Evolutionary conservation across 441 rosid species (phyloP), one percentile per base, ranked within the genome.

Genomic region (Bruguiera hainesii): DNA sequence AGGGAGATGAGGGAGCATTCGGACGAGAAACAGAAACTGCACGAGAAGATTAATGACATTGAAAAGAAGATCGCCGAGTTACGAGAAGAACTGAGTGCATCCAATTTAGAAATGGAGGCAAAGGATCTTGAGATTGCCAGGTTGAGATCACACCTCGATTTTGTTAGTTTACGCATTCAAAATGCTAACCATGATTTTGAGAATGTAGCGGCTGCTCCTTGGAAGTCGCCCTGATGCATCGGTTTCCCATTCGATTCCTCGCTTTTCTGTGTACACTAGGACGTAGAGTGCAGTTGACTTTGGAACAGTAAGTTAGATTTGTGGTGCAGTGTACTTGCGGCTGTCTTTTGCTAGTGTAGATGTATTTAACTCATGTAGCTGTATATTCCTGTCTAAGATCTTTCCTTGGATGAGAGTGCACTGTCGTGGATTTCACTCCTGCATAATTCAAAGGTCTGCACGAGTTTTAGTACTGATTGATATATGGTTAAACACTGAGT

Each of bases 171-270:
- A n/a, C 56, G 19, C 57, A 61, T 66, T 33, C 0, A 18, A 18
- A 61, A 31, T 5, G 58, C 30, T 6, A 1, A 31, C 37, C 56
- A 23, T 31, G 62, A 61, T 30, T 66, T 72, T 33, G 51, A 48
- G 46, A 67, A 23, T 25, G n/a, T 31, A 31, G 64, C 71, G 19
- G 25, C 39, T 46, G 15, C 71, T 30, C 33, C 76, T 61, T 61
- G 71, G 67, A 58, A 68, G 3, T 53, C 9, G 28, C 26, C 60
- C 8, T 30, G 60, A 58, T 58, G 10, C 42, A 30, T 30, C 13
- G 28, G 57, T 25, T 6, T 21, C 57, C 1, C 28, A 2, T 53
- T 53, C 15, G 13, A 42, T 13, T 42, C 48, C 48, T 42, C 3
- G 48, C 48, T 3, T 42, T 42, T 42, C 48, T 13, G 48, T 42